These are phyloP conservation scores for Colletotrichum tanaceti DNA, from an alignment of 2,329 filamentous ascomycete species.

Conservation along the genomic window DNA sequence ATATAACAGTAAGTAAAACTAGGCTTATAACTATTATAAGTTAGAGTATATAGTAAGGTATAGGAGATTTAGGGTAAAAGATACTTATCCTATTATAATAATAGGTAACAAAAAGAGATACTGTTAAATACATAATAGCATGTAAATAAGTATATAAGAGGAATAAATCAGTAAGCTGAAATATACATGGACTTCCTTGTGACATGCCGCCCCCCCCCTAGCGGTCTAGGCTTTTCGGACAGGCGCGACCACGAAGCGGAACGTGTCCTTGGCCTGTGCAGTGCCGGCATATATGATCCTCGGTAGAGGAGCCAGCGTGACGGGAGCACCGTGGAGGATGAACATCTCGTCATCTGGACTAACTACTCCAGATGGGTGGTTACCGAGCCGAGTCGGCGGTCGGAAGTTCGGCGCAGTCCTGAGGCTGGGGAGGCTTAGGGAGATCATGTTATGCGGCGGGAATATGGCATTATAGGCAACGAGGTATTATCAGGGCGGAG, in stretches of 20 bases:
- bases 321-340: not conserved
- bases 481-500: not conserved
- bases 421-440: slow-evolving; percentile 27
- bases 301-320: not conserved
- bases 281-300: slow-evolving; percentile 9
- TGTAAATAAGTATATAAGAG: too few relatives aligned
- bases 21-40: too few relatives aligned
- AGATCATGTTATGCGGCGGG: slow-evolving; percentile 27
- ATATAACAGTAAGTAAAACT: too few relatives aligned
- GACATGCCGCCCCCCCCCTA: not conserved
- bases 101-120: too few relatives aligned
- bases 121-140: too few relatives aligned
- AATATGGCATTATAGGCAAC: too few relatives aligned
- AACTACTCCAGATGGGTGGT: slow-evolving; percentile 28
- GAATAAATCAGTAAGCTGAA: too few relatives aligned
- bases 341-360: slow-evolving; percentile 1
- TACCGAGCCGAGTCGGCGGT: not conserved
- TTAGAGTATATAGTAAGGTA: too few relatives aligned
- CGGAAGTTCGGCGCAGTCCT: slow-evolving; percentile 24
- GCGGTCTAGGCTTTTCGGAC: slow-evolving; percentile 6
- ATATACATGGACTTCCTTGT: too few relatives aligned
- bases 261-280: not conserved
- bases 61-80: too few relatives aligned
- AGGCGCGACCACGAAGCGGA: not conserved
- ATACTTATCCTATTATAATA: too few relatives aligned